Base-by-base conservation (phyloP, 2,329 filamentous ascomycete species). In the Aspergillus sp. region DNA sequence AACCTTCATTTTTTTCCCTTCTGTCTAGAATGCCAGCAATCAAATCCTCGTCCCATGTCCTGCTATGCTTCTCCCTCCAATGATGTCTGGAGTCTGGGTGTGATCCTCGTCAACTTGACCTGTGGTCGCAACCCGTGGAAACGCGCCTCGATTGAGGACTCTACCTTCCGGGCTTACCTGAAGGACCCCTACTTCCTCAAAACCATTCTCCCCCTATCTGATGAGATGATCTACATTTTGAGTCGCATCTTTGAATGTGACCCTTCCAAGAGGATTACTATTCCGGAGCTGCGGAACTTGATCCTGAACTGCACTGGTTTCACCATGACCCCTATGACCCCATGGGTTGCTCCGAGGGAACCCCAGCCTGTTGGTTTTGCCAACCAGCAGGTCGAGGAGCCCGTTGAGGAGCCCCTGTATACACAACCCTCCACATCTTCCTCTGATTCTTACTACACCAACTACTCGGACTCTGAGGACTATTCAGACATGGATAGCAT, bases 71-170 rank as follows among this genome's bases (percentile, higher is more conserved):
- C 90, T 53, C 90, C 88, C 41, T 88, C 91, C 45, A 98, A 97
- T 72, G 93, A 98, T 69, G 83, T 97, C 57, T 98, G 93, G 93
- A 91, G 88, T 61, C 79, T 98, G n/a, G 93, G 93, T 56, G 91
- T 98, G 42, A 95, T 98, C 64, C 78, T 98, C 48, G 90, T 98
- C 59, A 98, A 98, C 74, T 77, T 98, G 55, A 95, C 90, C 40
- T 98, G 93, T 72, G 93, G 93, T 63, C 89, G 93, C 66, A 98
- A 98, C 71, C 93, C 93, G 47, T 98, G 93, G 93, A 97, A 97
- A 74, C 86, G 93, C 66, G 93, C 93, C 49, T 95, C 90, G 9
- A 76, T 82, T 56, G 89, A 95, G 67, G 93, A 98, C 69, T 89
- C 89, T 52, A 97, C 93, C 37, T 98, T 97, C 78, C 82, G 86